Evolutionary conservation across 208 protist species (phyloP).

Genomic region (Leptomonas pyrrhocoris): DNA sequence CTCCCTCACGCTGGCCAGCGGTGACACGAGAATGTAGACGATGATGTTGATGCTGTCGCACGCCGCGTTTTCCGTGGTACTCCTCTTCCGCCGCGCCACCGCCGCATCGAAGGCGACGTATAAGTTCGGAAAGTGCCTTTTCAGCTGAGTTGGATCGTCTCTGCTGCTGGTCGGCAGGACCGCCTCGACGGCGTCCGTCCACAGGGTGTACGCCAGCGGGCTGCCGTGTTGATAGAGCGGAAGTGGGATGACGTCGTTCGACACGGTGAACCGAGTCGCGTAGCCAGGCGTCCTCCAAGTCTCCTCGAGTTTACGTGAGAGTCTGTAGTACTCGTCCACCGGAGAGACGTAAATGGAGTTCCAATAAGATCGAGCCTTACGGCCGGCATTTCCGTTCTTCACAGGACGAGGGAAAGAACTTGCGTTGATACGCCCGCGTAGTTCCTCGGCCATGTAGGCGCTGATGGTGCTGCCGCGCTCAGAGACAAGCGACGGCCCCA

Average conservation of each 20-base stretch:
- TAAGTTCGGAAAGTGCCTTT: slow-evolving; percentile 21
- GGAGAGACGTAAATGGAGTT: no score
- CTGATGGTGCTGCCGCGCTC: slow-evolving; percentile 1
- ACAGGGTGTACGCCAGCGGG: background rate
- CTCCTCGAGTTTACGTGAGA: background rate
- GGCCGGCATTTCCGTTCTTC: background rate
- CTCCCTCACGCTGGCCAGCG: slow-evolving; percentile 12
- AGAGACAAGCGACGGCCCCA: slow-evolving; percentile 28
- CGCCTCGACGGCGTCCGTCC: slow-evolving; percentile 15
- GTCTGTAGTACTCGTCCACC: background rate
- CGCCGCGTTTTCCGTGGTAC: background rate
- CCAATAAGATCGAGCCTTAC: no score
- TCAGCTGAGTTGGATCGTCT: slow-evolving; percentile 24
- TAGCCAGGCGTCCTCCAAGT: background rate
- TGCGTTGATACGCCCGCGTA: background rate
- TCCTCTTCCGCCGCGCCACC: background rate
- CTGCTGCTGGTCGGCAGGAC: slow-evolving; percentile 11
- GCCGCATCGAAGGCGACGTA: background rate
- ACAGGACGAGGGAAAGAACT: background rate
- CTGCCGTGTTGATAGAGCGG: background rate
- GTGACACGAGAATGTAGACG: slow-evolving; percentile 10
- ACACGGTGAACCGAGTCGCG: slow-evolving; percentile 3
- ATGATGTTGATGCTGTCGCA: slow-evolving; percentile 19
- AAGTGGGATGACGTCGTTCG: slow-evolving; percentile 11
- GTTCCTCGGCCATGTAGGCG: slow-evolving; percentile 24